Evolutionary conservation across 768 basidiomycete genomes (phyloP), one percentile per base, ranked within the genome.

Genomic region (Tulasnella sp.): DNA sequence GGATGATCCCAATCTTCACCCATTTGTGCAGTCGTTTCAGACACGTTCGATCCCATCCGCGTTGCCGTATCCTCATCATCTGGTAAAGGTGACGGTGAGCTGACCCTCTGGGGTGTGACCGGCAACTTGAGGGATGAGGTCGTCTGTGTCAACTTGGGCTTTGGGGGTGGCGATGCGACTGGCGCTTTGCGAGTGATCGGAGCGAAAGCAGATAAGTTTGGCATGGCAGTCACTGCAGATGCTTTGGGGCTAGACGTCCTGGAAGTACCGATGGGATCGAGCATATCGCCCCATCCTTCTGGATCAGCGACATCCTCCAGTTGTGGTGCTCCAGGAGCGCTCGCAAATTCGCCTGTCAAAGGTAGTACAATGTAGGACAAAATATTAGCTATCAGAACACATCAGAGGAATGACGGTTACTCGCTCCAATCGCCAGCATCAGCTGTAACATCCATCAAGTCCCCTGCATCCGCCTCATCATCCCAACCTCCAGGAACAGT

Each of bases 361-460:
- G n/a, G 24, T 41, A 22, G 21, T 15, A 5, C 34, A 38, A 15
- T 7, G 34, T 38, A 38, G 7, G 29, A 46, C 49, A 19, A 4
- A 25, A 27, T 8, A 51, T 60, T 45, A 58, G 55, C 1, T 21
- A 52, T 44, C 43, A 7, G 27, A 17, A n/a, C 15, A 49, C 17
- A 25, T 11, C 19, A 31, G 15, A n/a, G 34, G 45, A 60, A 27
- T 27, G 34, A 15, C 15, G 19, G 60, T 11, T 2, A 76, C 84
- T 68, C 68, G 88, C 93, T 87, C 93, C 93, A 99, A 68, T 97
- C 94, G 65, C 84, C 93, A 24, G 83, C 80, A 65, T 98, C 93
- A 0, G 88, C 92, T 66, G 92, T 84, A 3, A 97, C 83, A 67
- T 99, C 92, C 69, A 97, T 94, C 59, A 97, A 70, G 69, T 97